phyloP scores from a whole-genome alignment of 768 basidiomycete genomes.

The Termitomyces sp. region DNA sequence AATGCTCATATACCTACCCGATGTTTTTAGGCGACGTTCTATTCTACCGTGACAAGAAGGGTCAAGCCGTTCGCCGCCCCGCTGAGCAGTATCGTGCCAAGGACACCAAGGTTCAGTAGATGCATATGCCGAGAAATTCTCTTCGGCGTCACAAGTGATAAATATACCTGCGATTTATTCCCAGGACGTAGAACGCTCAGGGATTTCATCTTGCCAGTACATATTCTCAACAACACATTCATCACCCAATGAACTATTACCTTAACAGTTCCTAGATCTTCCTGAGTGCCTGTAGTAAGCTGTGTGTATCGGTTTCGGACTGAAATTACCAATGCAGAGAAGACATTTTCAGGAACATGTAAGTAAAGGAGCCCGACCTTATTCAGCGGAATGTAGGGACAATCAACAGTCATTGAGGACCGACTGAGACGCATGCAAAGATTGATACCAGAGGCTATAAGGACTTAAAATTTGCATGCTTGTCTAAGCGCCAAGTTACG shows the following conservation, averaged over 20 bases:
- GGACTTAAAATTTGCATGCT: too few relatives aligned
- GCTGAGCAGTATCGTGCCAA: not conserved
- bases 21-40: not conserved
- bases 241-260: not conserved
- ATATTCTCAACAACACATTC: not conserved
- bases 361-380: too few relatives aligned
- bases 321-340: too few relatives aligned
- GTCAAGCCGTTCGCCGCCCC: not conserved
- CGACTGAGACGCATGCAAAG: too few relatives aligned
- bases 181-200: not conserved
- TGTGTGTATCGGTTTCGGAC: not conserved
- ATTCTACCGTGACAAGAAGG: not conserved
- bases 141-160: not conserved
- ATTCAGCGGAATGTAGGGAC: too few relatives aligned
- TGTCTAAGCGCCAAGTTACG: too few relatives aligned
- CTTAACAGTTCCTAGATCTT: not conserved
- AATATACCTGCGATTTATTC: not conserved
- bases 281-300: not conserved
- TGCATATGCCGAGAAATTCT: not conserved
- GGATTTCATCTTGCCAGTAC: not conserved
- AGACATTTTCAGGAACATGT: too few relatives aligned
- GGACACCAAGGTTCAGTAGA: not conserved
- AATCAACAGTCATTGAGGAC: too few relatives aligned
- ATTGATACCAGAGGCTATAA: too few relatives aligned
- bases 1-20: not conserved